phyloP scores from a whole-genome alignment of 306 rosid species.

The Sindora glabra region DNA sequence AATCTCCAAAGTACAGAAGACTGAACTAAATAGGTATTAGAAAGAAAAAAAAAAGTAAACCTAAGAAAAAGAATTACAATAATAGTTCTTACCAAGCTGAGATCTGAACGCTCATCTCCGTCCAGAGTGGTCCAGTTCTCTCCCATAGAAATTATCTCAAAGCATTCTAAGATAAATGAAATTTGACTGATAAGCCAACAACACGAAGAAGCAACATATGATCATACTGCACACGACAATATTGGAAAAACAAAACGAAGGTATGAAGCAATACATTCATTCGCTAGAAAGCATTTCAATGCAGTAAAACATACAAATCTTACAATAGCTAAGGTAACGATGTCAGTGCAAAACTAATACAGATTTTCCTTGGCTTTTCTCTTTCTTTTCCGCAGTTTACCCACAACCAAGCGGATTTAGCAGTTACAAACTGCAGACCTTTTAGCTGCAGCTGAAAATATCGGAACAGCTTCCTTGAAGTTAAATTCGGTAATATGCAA shows the following conservation, averaged over 20 bases:
- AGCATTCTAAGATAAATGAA: constrained; percentile 7
- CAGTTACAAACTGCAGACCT: not conserved
- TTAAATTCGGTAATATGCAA: not conserved
- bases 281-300: not conserved
- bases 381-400: constrained; percentile 13
- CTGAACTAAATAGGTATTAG: constrained; percentile 5
- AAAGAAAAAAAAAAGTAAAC: not conserved
- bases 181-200: constrained; percentile 6
- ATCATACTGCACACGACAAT: not conserved
- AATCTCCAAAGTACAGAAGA: constrained; percentile 7
- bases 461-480: not conserved
- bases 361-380: not conserved
- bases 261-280: not conserved
- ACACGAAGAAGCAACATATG: not conserved
- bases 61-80: not conserved
- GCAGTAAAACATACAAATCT: not conserved
- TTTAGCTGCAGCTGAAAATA: not conserved
- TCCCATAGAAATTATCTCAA: not conserved
- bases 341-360: constrained; percentile 5
- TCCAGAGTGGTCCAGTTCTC: not conserved
- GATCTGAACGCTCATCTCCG: constrained; percentile 12
- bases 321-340: constrained; percentile 1
- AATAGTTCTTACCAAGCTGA: constrained; percentile 20
- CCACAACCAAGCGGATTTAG: constrained; percentile 20
- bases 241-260: not conserved